A percentile compares a stretch with the other conserved stretches of the same genome.
phyloP scores from a whole-genome alignment of 495 filamentous ascomycete genomes.

The Tuber indicum region DNA sequence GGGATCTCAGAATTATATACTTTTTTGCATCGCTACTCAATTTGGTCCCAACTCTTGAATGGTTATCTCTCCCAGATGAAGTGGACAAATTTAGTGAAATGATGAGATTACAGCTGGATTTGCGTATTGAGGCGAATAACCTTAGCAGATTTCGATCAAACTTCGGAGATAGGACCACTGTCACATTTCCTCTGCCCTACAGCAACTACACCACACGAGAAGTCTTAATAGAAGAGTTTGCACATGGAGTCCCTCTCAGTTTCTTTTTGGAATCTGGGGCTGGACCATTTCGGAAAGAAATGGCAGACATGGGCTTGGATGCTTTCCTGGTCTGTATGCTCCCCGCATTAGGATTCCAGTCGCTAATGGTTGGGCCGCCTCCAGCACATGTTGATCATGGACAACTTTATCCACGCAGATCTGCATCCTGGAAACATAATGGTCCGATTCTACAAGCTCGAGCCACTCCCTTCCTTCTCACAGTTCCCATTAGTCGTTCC shows the following conservation, averaged over 20 bases:
- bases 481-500: constrained; percentile 40
- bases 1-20: constrained; percentile 86
- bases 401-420: constrained; percentile 99
- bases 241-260: constrained; percentile 82
- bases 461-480: constrained; percentile 58
- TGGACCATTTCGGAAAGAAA: constrained; percentile 86
- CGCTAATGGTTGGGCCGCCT: constrained; percentile 1
- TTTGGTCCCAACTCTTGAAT: constrained; percentile 88
- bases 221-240: constrained; percentile 93
- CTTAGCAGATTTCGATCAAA: constrained; percentile 80
- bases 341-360: constrained; percentile 6
- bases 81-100: constrained; percentile 91
- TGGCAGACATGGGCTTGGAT: constrained; percentile 91
- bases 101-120: constrained; percentile 94
- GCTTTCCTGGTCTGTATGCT: constrained; percentile 62
- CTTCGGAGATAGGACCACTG: constrained; percentile 81
- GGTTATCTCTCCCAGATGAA: constrained; percentile 94
- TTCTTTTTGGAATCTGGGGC: constrained; percentile 86
- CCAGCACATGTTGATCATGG: constrained; percentile 83
- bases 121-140: constrained; percentile 91
- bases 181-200: constrained; percentile 95
- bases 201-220: constrained; percentile 81
- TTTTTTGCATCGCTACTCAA: constrained; percentile 87
- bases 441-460: constrained; percentile 94
- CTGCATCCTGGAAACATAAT: constrained; percentile 98